Conservation (phyloP, 352 stramenopile genomes). For the Globisporangium okanoganense region DNA sequence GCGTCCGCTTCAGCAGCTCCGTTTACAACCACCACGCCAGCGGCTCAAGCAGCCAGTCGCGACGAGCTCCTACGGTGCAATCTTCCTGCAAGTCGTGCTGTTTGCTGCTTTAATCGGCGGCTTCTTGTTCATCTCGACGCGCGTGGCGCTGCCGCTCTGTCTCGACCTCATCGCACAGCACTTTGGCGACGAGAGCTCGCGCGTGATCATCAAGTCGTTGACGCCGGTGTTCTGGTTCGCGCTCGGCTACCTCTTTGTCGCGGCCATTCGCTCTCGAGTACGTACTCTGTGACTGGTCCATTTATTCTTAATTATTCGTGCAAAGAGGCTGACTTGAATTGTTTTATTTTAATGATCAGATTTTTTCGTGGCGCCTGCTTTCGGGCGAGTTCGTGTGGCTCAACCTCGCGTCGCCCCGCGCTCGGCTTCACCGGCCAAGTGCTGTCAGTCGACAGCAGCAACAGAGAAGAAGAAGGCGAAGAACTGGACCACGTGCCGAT, state of each 20-base stretch:
- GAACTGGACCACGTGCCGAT: background rate
- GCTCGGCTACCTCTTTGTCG: constrained; percentile 44
- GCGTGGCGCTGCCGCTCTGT: constrained; percentile 21
- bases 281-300: background rate
- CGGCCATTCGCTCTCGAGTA: constrained; percentile 39
- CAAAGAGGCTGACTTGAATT: too few species aligned
- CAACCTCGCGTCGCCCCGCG: constrained; percentile 15
- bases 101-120: constrained; percentile 12
- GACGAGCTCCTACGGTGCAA: constrained; percentile 7
- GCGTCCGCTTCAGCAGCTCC: background rate
- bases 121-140: constrained; percentile 6
- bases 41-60: constrained; percentile 8
- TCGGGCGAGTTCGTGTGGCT: constrained; percentile 39
- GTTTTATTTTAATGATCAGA: constrained; percentile 14
- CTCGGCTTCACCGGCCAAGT: constrained; percentile 1
- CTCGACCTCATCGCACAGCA: constrained; percentile 20
- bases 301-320: background rate
- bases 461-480: constrained; percentile 3
- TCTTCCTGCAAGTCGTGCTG: constrained; percentile 16
- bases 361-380: constrained; percentile 52
- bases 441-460: constrained; percentile 1
- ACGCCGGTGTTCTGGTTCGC: constrained; percentile 54
- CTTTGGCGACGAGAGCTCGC: constrained; percentile 23
- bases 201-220: constrained; percentile 27
- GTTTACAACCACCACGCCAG: background rate